Percentiles rank a stretch among this genome's conserved stretches.
phyloP scores from a whole-genome alignment of 1,284 basidiomycete species.

The Lentinula novae-zelandiae region DNA sequence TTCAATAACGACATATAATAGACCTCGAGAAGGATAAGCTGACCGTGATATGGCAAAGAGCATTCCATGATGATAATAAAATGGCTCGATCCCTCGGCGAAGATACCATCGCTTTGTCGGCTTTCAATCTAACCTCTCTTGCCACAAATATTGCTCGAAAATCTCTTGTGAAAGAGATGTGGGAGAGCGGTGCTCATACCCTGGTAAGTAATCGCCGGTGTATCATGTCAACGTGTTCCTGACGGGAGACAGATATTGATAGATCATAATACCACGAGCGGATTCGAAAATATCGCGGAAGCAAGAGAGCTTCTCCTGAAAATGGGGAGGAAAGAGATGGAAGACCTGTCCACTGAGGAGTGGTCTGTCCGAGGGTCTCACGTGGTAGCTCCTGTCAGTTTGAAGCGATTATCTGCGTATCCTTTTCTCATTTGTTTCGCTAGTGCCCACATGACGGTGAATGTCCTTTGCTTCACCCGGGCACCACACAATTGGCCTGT shows the following conservation, averaged over 20 bases:
- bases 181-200: conserved; percentile 83
- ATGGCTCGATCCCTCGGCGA: conserved; percentile 33
- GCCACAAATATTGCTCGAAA: conserved; percentile 61
- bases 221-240: not conserved
- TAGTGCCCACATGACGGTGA: conserved; percentile 89
- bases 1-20: conserved; percentile 21
- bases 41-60: conserved; percentile 51
- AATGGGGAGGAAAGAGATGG: conserved; percentile 57
- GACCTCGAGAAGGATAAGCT: conserved; percentile 44
- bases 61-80: conserved; percentile 45
- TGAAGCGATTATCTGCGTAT: conserved; percentile 14
- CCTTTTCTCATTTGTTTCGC: conserved; percentile 16
- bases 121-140: conserved; percentile 81
- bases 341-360: conserved; percentile 37
- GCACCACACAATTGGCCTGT: conserved; percentile 59
- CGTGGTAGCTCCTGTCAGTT: conserved; percentile 77
- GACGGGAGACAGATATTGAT: conserved; percentile 64
- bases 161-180: conserved; percentile 77
- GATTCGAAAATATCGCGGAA: conserved; percentile 81
- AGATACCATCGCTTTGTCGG: conserved; percentile 74
- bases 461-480: conserved; percentile 72
- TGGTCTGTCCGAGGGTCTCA: conserved; percentile 55
- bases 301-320: conserved; percentile 79
- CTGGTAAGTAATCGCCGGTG: conserved; percentile 47
- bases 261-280: conserved; percentile 76